Percentiles rank a stretch among this genome's conserved stretches.
phyloP scores from a whole-genome alignment of 2,329 filamentous ascomycete species.

The Hypocrella siamensis region DNA sequence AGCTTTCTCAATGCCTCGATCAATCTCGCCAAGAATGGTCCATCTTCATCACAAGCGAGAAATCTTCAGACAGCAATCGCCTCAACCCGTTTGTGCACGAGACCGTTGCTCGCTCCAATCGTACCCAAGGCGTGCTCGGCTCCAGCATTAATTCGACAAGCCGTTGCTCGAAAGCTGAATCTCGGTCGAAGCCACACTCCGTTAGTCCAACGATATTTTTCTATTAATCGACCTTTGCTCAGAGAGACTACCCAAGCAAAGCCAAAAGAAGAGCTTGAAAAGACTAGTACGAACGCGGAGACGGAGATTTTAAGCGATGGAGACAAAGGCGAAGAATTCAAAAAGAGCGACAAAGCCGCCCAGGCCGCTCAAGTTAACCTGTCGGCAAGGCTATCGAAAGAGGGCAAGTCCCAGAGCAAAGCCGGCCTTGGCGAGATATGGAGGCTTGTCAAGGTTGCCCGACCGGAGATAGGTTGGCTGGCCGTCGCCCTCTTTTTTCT shows the following conservation, averaged over 20 bases:
- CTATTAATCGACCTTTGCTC: constrained; percentile 9
- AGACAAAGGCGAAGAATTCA: constrained; percentile 27
- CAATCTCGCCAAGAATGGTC: constrained; percentile 7
- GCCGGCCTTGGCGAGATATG: constrained; percentile 63
- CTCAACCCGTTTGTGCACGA: too few species aligned
- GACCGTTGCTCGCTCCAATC: not conserved
- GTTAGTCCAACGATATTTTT: constrained; percentile 13
- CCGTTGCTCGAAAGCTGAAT: not conserved
- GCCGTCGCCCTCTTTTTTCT: constrained; percentile 69
- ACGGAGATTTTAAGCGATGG: constrained; percentile 15
- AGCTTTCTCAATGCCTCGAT: constrained; percentile 9
- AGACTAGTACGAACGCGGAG: constrained; percentile 10
- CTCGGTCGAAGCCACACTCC: not conserved
- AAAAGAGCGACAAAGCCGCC: constrained; percentile 67
- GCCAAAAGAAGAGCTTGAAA: constrained; percentile 20
- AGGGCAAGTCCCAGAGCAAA: constrained; percentile 43
- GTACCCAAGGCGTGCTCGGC: not conserved
- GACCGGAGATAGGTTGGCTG: constrained; percentile 68
- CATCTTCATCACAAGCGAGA: constrained; percentile 5
- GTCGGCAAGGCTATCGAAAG: constrained; percentile 73
- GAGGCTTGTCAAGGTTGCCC: constrained; percentile 77
- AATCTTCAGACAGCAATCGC: too few species aligned
- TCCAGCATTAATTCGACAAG: not conserved
- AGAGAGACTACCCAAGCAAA: constrained; percentile 12
- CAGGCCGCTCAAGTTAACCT: constrained; percentile 83